Base-by-base conservation (phyloP, 352 stramenopile genomes). In the Globisporangium perplexum region DNA sequence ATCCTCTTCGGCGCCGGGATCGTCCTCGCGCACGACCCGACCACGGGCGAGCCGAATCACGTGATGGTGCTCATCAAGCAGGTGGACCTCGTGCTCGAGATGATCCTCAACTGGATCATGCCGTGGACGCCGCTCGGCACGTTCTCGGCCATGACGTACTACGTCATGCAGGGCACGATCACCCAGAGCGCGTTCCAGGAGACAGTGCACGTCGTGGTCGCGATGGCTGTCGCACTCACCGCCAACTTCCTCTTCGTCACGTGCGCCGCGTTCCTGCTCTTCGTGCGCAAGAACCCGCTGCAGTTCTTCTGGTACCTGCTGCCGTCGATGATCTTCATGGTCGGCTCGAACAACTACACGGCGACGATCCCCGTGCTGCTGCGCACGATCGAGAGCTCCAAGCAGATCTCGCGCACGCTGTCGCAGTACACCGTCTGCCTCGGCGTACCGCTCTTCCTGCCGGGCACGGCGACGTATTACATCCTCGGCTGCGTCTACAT, bases 61-160 rank as follows among this genome's bases (percentile, higher is more conserved):
- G 63, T 67, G 26, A 73, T 80, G 20, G 60, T 85, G 23, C 62
- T 88, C 5, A 66, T 86, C 38, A 72, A 75, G 48, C 77, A 88
- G 55, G 51, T 83, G 8, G 56, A 84, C 48, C 47, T 84, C 20
- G 72, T 86, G 50, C 63, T 86, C 22, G 77, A 86, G 50, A 66
- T 83, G 53, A 77, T 86, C n/a, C 62, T 88, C 38, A 88, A 86
- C 61, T 88, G 74, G 71, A 31, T 86, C 15, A 71, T 88, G 36
- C 54, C 59, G 7, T 86, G 71, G 54, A 71, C 77, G 43, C 72
- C 77, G 1, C 46, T 83, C 5, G 67, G 68, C 28, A 82, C 71
- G 44, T 47, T 81, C 38, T 75, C 67, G 11, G 74, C 74, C 56
- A 75, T 85, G 55, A 70, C 68, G 7, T 82, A 64, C 55, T 75